A percentile compares a stretch with the other conserved stretches of the same genome.
phyloP scores from a whole-genome alignment of 768 basidiomycete genomes.

The Lentinula raphanica region DNA sequence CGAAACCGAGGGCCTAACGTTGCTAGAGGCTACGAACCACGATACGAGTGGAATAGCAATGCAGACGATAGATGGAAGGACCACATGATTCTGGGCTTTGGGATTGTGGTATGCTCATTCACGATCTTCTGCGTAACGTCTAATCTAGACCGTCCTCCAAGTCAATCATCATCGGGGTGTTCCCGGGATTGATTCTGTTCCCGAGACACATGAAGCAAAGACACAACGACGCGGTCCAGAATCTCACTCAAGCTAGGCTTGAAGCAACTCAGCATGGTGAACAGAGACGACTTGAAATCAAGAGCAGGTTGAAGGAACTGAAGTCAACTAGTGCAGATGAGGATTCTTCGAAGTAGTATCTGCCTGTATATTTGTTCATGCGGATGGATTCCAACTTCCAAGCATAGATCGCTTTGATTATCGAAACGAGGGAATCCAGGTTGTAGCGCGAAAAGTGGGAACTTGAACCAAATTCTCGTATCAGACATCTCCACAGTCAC shows the following conservation, averaged over 20 bases:
- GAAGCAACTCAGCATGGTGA: conserved; percentile 54
- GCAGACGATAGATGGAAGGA: conserved; percentile 49
- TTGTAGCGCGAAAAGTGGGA: too few species aligned
- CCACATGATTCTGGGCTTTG: conserved; percentile 40
- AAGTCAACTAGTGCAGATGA: conserved; percentile 2
- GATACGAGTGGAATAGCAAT: conserved; percentile 21
- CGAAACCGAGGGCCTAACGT: conserved; percentile 12
- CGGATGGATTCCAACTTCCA: too few species aligned
- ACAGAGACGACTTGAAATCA: conserved; percentile 47
- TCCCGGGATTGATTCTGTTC: conserved; percentile 34
- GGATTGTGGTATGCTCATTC: conserved; percentile 38
- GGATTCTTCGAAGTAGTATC: neutral
- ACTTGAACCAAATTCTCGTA: too few species aligned
- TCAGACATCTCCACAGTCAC: too few species aligned
- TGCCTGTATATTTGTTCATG: too few species aligned
- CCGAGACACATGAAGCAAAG: conserved; percentile 29
- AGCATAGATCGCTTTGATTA: too few species aligned
- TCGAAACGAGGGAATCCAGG: too few species aligned
- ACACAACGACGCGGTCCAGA: conserved; percentile 49
- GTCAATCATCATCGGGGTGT: conserved; percentile 42
- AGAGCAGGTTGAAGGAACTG: conserved; percentile 7
- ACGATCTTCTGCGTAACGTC: neutral
- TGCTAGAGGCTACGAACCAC: neutral
- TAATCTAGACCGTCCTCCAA: conserved; percentile 13
- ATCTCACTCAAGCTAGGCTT: conserved; percentile 52